These are phyloP conservation scores for Cichorium intybus DNA, from an alignment of 140 eudicot species.

Conservation along the genomic window DNA sequence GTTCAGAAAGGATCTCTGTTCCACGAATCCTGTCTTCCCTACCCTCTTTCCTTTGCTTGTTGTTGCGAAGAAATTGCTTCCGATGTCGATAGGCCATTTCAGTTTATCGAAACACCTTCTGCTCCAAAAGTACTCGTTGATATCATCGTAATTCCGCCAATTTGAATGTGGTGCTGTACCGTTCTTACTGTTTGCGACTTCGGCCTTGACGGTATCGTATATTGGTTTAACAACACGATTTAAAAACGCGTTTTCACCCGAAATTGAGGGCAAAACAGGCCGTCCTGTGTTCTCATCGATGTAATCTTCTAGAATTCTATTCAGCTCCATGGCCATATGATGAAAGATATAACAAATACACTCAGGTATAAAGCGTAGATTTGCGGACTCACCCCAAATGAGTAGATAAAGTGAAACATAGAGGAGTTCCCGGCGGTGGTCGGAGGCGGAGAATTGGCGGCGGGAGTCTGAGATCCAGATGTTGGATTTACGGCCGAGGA, in stretches of 20 bases:
- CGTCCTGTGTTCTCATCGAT: constrained; percentile 92
- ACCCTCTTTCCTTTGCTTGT: constrained; percentile 49
- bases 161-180: constrained; percentile 85
- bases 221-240: constrained; percentile 62
- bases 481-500: constrained; percentile 55
- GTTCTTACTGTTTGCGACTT: constrained; percentile 67
- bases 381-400: constrained; percentile 94
- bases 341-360: constrained; percentile 79
- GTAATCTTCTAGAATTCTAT: constrained; percentile 77
- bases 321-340: constrained; percentile 80
- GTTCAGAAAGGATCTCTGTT: constrained; percentile 86
- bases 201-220: constrained; percentile 59
- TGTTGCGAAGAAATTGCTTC: constrained; percentile 76
- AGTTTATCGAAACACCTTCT: constrained; percentile 79
- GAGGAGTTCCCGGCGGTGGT: constrained; percentile 61
- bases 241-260: constrained; percentile 73
- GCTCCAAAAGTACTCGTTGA: constrained; percentile 95
- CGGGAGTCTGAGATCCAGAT: constrained; percentile 71
- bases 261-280: constrained; percentile 62
- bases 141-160: constrained; percentile 94
- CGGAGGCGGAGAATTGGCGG: constrained; percentile 40
- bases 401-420: constrained; percentile 62
- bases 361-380: constrained; percentile 75
- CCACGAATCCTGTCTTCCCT: constrained; percentile 95
- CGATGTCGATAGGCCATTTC: constrained; percentile 85